A percentile compares a stretch with the other conserved stretches of the same genome.
Conservation (phyloP, 2,329 filamentous ascomycete species). For the Diplodia sapinea region DNA sequence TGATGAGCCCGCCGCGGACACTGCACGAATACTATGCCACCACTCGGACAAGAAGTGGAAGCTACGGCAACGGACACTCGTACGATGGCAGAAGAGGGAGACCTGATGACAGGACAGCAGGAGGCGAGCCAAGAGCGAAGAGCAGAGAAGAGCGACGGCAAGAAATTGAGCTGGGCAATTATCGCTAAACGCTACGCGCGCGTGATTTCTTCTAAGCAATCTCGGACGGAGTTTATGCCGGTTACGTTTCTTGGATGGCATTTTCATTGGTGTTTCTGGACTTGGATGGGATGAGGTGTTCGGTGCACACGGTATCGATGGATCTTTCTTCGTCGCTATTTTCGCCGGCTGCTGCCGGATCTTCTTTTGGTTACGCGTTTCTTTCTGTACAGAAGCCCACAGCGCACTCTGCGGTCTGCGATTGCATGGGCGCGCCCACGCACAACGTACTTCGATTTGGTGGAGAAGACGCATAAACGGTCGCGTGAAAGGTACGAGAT, state of each 20-base stretch:
- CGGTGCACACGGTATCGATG: conserved; percentile 1
- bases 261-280: conserved; percentile 17
- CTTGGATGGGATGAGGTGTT: conserved; percentile 15
- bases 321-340: background rate
- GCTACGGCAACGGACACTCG: background rate
- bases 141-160: conserved; percentile 49
- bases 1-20: conserved; percentile 7
- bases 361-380: background rate
- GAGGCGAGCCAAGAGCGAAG: conserved; percentile 36
- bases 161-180: conserved; percentile 49
- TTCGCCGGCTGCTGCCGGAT: background rate
- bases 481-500: conserved; percentile 6
- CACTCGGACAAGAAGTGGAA: conserved; percentile 3
- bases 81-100: conserved; percentile 7
- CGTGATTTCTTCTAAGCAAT: background rate
- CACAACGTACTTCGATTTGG: background rate
- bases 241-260: background rate
- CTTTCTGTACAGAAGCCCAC: conserved; percentile 17
- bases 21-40: conserved; percentile 19
- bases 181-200: background rate
- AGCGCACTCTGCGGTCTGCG: background rate
- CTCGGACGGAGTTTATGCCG: conserved; percentile 18
- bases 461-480: background rate
- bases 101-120: background rate
- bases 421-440: background rate